These are phyloP conservation scores for Marsdenia floribunda DNA, from an alignment of 257 asterid genomes.

Conservation along the genomic window DNA sequence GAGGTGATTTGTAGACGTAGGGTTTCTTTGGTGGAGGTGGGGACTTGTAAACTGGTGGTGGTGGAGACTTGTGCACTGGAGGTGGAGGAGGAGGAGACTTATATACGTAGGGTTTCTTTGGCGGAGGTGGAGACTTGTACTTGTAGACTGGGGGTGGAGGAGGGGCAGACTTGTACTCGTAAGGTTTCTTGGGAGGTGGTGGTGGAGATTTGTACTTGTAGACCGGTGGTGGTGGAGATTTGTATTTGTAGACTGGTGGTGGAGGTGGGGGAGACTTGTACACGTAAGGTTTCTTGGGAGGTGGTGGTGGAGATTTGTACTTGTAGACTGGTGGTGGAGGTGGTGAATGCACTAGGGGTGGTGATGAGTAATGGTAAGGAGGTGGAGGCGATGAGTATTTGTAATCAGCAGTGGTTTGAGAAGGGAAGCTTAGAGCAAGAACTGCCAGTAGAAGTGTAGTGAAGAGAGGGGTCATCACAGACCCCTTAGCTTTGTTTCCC, in stretches of 20 bases:
- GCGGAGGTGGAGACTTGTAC: constrained; percentile 12
- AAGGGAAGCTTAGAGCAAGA: constrained; percentile 19
- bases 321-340: constrained; percentile 6
- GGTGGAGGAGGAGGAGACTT: constrained; percentile 11
- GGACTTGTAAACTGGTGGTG: neutral
- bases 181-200: neutral
- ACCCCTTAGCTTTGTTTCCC: constrained; percentile 11
- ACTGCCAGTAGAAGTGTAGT: constrained; percentile 11
- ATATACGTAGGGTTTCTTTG: neutral
- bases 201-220: neutral
- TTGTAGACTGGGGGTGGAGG: constrained; percentile 1
- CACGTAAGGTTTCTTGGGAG: neutral
- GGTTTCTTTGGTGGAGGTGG: neutral
- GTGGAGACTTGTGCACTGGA: neutral
- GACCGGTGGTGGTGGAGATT: neutral
- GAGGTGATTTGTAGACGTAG: neutral
- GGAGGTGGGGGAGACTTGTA: neutral
- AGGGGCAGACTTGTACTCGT: constrained; percentile 2
- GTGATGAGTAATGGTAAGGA: neutral
- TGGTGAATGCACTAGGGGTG: neutral
- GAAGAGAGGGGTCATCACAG: constrained; percentile 15
- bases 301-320: constrained; percentile 11
- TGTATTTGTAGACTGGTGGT: neutral
- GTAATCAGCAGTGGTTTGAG: constrained; percentile 17
- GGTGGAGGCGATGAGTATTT: constrained; percentile 9